phyloP scores from a whole-genome alignment of 345 rosid genomes.

The Pistacia vera region DNA sequence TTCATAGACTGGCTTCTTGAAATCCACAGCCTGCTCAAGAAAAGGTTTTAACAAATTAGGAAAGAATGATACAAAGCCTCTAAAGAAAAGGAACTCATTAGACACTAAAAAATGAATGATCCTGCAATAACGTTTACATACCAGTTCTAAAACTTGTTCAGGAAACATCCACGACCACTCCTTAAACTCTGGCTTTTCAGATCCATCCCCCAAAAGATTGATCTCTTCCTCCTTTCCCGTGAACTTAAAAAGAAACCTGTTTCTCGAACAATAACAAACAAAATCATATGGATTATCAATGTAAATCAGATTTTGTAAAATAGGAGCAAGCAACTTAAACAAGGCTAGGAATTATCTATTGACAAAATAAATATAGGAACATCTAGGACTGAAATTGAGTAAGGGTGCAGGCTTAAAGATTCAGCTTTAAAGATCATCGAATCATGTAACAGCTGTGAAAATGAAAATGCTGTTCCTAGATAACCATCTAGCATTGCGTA shows the following conservation, averaged over 20 bases:
- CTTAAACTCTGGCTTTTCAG: conserved; percentile 69
- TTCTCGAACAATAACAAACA: conserved; percentile 10
- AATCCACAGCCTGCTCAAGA: conserved; percentile 55
- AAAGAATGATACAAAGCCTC: not conserved
- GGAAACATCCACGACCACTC: conserved; percentile 78
- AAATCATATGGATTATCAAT: not conserved
- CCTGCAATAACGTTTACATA: conserved; percentile 26
- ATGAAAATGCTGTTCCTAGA: not conserved
- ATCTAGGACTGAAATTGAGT: not conserved
- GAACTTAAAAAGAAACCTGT: conserved; percentile 78
- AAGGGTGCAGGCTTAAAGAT: not conserved
- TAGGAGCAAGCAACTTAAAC: not conserved
- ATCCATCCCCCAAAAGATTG: conserved; percentile 71
- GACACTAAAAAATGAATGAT: not conserved
- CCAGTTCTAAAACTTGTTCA: conserved; percentile 55
- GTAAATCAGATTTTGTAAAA: not conserved
- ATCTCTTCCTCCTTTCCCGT: conserved; percentile 79
- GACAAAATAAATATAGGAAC: not conserved
- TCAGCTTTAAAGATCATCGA: not conserved
- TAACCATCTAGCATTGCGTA: not conserved
- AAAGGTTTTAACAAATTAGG: conserved; percentile 3
- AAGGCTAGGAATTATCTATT: not conserved
- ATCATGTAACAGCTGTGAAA: not conserved
- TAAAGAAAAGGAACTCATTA: not conserved
- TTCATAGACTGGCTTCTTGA: conserved; percentile 74